Conservation (phyloP, 1,284 basidiomycete genomes). For the Cryptococcus sp. region DNA sequence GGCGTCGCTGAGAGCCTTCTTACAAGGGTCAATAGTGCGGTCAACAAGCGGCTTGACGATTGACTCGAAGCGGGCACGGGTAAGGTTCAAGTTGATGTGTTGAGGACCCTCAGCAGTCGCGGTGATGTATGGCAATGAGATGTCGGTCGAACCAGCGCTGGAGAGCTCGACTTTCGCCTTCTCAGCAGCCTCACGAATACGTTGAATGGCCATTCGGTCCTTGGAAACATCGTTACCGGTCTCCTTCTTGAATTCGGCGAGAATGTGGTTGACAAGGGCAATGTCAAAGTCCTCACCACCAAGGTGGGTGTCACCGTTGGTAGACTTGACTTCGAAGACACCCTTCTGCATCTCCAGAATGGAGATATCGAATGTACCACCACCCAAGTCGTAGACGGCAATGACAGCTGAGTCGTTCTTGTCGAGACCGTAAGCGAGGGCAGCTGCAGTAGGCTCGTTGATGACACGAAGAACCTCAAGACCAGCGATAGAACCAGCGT, state of each 20-base stretch:
- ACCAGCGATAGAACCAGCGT: constrained; percentile 94
- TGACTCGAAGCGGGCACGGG: constrained; percentile 85
- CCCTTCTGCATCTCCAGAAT: constrained; percentile 99
- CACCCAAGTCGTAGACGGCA: constrained; percentile 94
- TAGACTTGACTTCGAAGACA: constrained; percentile 99
- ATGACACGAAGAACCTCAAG: constrained; percentile 97
- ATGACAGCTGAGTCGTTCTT: constrained; percentile 77
- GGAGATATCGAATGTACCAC: constrained; percentile 96
- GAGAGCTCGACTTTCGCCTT: constrained; percentile 99
- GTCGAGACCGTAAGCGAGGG: constrained; percentile 94
- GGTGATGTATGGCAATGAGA: constrained; percentile 97
- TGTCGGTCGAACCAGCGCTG: constrained; percentile 88
- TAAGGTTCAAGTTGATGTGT: constrained; percentile 91
- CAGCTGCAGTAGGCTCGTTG: constrained; percentile 98
- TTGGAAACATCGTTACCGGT: constrained; percentile 74
- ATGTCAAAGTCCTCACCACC: constrained; percentile 99
- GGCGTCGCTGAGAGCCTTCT: constrained; percentile 90
- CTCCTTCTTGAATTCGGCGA: constrained; percentile 94
- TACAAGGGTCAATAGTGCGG: constrained; percentile 94
- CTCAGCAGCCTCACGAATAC: constrained; percentile 97
- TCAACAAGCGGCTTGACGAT: constrained; percentile 81
- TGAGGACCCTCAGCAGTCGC: constrained; percentile 91
- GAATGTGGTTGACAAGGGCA: constrained; percentile 80
- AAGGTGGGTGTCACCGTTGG: constrained; percentile 97
- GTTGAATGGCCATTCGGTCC: constrained; percentile 98